These are phyloP conservation scores for Fomes fomentarius DNA, from an alignment of 1,284 basidiomycete species.

Conservation along the genomic window DNA sequence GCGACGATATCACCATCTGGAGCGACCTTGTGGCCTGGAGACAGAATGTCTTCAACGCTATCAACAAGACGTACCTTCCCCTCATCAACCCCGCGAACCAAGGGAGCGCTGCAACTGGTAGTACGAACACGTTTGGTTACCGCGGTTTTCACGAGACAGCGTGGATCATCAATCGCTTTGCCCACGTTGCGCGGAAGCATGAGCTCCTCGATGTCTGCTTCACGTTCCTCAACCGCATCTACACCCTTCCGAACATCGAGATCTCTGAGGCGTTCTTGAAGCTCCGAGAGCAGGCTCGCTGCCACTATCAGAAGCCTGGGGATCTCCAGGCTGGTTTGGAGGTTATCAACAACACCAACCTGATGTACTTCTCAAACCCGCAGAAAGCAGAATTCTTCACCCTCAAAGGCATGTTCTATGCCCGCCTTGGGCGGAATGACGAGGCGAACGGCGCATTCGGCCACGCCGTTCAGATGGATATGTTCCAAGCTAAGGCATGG, in stretches of 20 bases:
- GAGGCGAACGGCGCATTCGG: conserved; percentile 95
- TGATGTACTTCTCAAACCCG: conserved; percentile 94
- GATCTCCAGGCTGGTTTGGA: conserved; percentile 95
- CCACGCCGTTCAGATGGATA: conserved; percentile 95
- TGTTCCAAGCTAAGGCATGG: conserved; percentile 96
- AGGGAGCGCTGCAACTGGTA: conserved; percentile 52
- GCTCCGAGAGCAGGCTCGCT: conserved; percentile 98
- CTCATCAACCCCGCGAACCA: conserved; percentile 68
- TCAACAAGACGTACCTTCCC: conserved; percentile 96
- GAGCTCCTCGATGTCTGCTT: conserved; percentile 97
- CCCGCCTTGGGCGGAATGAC: conserved; percentile 84
- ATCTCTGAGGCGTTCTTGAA: conserved; percentile 99
- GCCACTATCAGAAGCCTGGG: conserved; percentile 95
- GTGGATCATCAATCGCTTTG: conserved; percentile 99
- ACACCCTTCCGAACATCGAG: conserved; percentile 99
- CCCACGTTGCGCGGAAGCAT: conserved; percentile 98
- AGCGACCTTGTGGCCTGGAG: conserved; percentile 98
- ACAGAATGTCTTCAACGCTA: conserved; percentile 90
- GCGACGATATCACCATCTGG: conserved; percentile 99
- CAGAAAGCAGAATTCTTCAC: conserved; percentile 99
- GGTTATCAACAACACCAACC: conserved; percentile 99
- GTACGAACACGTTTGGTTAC: conserved; percentile 88
- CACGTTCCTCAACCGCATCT: conserved; percentile 95
- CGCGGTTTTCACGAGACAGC: conserved; percentile 99
- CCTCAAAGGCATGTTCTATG: conserved; percentile 99